Base-by-base conservation (phyloP, 768 basidiomycete species). In the Leccinum pellstonianum region DNA sequence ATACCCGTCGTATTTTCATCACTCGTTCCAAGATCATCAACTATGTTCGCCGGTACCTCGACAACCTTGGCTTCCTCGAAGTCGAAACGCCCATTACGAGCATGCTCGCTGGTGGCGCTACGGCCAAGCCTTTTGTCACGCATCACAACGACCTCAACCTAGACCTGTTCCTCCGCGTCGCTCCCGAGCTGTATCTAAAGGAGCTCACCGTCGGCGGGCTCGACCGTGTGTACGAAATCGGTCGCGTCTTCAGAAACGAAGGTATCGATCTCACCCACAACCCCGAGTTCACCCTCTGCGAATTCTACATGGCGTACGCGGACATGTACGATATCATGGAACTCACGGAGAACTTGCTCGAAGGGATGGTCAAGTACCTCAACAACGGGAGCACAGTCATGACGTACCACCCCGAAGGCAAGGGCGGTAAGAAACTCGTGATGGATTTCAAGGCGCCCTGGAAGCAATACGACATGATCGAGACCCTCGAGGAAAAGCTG, bases 301-400 rank as follows among this genome's bases (percentile, higher is more conserved):
- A 99, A 79, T 98, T 99, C 77, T 99, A 98, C 72, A 98, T 99
- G 96, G 96, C 97, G 31, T 98, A 98, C 68, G 97, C 97, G 59
- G 97, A 98, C 74, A 95, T 96, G 95, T 90, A 93, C 78, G 97
- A 98, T 71, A 59, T 98, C 59, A 98, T 99, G 96, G 97, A 98
- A 46, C 82, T 98, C 58, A 99, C 97, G 15, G 97, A 99, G 76
- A 77, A 78, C 47, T 81, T 99, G 79, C 72, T 98, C 17, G 91
- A 95, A 69, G 93, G 95, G 8, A 77, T 99, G 76, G 96, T 98
- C 70, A 91, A 88, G 83, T 83, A 81, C 69, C 73, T 98, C 57
- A 95, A 86, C 0, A 85, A 86, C 43, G 94, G 93, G 19, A 82
- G 81, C 67, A 93, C 92, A 47, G 87, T 83, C 68, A 70, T 98